Percentiles rank a stretch among this genome's conserved stretches.
Evolutionary conservation across 2,329 filamentous ascomycete genomes (phyloP).

Genomic region (Tothia fuscella): DNA sequence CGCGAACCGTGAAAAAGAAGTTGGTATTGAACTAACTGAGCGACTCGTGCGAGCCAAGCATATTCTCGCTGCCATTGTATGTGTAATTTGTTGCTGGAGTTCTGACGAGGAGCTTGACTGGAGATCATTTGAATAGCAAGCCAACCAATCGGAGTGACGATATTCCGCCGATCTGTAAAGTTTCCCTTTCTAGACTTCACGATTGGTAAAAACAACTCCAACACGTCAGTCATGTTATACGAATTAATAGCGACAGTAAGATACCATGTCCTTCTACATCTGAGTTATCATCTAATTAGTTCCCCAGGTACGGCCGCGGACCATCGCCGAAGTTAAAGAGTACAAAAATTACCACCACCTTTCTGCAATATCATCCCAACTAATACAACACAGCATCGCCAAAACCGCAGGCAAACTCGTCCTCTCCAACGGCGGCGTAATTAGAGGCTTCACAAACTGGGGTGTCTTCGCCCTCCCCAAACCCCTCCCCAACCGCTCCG

Average conservation of each 20-base stretch:
- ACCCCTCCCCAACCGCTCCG: slow-evolving; percentile 36
- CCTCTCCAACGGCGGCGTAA: slow-evolving; percentile 72
- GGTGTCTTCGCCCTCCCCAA: slow-evolving; percentile 80
- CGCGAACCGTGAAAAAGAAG: too few relatives aligned
- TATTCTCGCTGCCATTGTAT: too few relatives aligned
- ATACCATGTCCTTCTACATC: slow-evolving; percentile 13
- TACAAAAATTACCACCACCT: slow-evolving; percentile 39
- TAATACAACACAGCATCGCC: slow-evolving; percentile 55
- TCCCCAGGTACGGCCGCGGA: slow-evolving; percentile 77
- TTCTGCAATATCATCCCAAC: not conserved
- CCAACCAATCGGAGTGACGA: too few relatives aligned
- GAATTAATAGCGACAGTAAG: slow-evolving; percentile 91
- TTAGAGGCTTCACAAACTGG: slow-evolving; percentile 93
- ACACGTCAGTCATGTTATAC: slow-evolving; percentile 72
- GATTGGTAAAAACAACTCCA: too few relatives aligned
- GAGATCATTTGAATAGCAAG: too few relatives aligned
- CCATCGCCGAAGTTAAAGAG: slow-evolving; percentile 88
- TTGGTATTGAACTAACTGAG: too few relatives aligned
- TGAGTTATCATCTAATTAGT: not conserved
- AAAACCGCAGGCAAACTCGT: slow-evolving; percentile 72
- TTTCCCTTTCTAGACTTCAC: too few relatives aligned
- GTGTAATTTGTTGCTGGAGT: too few relatives aligned
- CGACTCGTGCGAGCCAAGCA: too few relatives aligned
- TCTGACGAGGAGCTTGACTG: too few relatives aligned
- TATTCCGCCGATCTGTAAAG: too few relatives aligned